These are phyloP conservation scores for Oehlia diaphana DNA, from an alignment of 192 early-diverging fungal genomes.

Conservation along the genomic window DNA sequence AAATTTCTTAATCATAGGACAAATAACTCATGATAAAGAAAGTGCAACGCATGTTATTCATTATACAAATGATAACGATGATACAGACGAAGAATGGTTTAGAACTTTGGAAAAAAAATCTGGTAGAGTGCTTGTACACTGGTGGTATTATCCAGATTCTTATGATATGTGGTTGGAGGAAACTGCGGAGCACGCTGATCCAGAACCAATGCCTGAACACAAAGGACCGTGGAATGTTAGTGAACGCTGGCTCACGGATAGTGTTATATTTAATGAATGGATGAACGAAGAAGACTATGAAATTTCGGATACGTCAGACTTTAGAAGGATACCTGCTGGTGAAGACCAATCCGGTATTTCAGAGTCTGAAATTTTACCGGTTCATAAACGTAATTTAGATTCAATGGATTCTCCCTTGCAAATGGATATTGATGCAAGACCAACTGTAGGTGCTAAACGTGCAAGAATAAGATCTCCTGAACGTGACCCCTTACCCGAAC, in stretches of 20 bases:
- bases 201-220: constrained; percentile 61
- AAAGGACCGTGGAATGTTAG: constrained; percentile 70
- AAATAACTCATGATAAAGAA: constrained; percentile 24
- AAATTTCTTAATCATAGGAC: constrained; percentile 28
- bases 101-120: constrained; percentile 61
- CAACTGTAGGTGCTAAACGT: constrained; percentile 34
- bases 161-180: constrained; percentile 74
- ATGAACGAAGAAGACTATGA: constrained; percentile 91
- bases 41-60: constrained; percentile 54
- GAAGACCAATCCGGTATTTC: constrained; percentile 45
- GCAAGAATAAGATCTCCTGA: constrained; percentile 38
- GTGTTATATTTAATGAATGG: constrained; percentile 74
- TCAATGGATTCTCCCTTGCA: constrained; percentile 37
- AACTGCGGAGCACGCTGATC: constrained; percentile 60
- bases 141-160: constrained; percentile 83
- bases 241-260: constrained; percentile 75
- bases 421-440: constrained; percentile 35
- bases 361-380: constrained; percentile 26
- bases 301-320: constrained; percentile 15
- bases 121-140: constrained; percentile 67
- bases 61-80: constrained; percentile 44
- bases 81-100: constrained; percentile 57
- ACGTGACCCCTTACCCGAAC: constrained; percentile 41
- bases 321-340: constrained; percentile 16
- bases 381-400: constrained; percentile 25